These are phyloP conservation scores for Myriosclerotinia duriaeana DNA, from an alignment of 2,329 filamentous ascomycete genomes.

Conservation along the genomic window DNA sequence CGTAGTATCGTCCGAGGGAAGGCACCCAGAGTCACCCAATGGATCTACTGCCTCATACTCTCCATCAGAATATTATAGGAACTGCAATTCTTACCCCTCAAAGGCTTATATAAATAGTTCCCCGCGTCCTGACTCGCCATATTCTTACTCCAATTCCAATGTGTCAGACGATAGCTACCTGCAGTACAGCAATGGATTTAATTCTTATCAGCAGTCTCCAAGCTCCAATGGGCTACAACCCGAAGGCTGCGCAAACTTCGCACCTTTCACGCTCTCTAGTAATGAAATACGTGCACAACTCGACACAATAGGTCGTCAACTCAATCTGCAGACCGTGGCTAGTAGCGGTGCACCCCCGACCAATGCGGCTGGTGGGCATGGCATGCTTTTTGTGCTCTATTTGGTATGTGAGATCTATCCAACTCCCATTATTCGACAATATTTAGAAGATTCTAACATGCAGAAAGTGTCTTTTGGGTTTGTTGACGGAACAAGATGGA, in stretches of 20 bases:
- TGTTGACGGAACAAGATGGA: background rate
- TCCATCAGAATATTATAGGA: no score
- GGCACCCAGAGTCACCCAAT: no score
- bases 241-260: background rate
- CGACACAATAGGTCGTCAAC: background rate
- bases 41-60: no score
- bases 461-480: background rate
- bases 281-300: background rate
- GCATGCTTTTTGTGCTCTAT: background rate
- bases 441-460: background rate
- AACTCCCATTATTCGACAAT: background rate
- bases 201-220: no score
- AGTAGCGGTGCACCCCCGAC: background rate
- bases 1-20: no score
- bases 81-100: no score
- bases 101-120: no score
- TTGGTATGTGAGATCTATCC: background rate
- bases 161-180: no score
- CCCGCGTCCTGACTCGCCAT: no score
- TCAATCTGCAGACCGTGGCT: background rate
- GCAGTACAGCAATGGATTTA: no score
- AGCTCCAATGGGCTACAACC: background rate
- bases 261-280: no score
- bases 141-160: no score
- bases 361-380: background rate